A percentile compares a stretch with the other conserved stretches of the same genome.
Conservation (phyloP, 2,329 filamentous ascomycete genomes). For the Rhytidhysteron rufulum region DNA sequence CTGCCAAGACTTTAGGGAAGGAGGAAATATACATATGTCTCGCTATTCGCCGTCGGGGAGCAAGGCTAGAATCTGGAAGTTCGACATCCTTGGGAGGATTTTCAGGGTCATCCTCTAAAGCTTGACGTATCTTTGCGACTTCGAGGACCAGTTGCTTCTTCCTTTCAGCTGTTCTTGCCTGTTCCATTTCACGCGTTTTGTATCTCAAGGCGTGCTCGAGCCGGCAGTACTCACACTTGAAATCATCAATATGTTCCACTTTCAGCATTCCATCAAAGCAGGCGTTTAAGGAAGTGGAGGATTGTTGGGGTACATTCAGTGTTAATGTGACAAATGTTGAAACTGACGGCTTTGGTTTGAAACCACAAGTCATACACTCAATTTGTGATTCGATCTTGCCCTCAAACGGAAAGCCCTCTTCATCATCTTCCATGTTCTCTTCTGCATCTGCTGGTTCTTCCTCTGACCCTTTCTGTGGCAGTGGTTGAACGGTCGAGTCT, state of each 20-base stretch:
- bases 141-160: conserved; percentile 52
- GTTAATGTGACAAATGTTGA: conserved; percentile 91
- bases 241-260: conserved; percentile 94
- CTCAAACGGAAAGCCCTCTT: conserved; percentile 85
- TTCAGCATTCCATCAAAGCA: conserved; percentile 96
- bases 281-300: conserved; percentile 72
- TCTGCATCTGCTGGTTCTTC: conserved; percentile 43
- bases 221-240: conserved; percentile 89
- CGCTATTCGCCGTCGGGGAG: conserved; percentile 79
- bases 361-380: conserved; percentile 84
- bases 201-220: conserved; percentile 72
- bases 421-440: conserved; percentile 38
- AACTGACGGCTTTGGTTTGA: conserved; percentile 77
- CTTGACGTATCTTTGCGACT: conserved; percentile 62
- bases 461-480: conserved; percentile 42
- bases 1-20: conserved; percentile 85
- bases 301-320: conserved; percentile 79
- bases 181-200: conserved; percentile 58
- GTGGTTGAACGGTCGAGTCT: conserved; percentile 3
- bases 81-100: conserved; percentile 65
- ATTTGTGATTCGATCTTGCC: conserved; percentile 92
- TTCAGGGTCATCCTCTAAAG: conserved; percentile 80
- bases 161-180: conserved; percentile 26
- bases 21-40: conserved; percentile 81
- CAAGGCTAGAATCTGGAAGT: conserved; percentile 69